phyloP scores from a whole-genome alignment of 768 basidiomycete genomes.

The Tricholoma hemisulphureum region DNA sequence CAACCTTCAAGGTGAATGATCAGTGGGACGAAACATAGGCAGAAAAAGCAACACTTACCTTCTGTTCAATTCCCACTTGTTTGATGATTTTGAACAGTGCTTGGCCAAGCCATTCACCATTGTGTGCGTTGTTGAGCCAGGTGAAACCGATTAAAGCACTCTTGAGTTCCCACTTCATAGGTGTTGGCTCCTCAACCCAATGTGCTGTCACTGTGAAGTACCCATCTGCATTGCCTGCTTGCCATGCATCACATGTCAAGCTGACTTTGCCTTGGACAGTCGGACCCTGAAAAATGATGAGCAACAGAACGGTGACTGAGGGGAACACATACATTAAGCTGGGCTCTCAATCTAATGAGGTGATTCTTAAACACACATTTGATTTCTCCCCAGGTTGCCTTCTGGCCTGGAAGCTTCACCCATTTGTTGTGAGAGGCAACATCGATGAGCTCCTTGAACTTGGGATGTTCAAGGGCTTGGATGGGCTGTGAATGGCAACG shows the following conservation, averaged over 20 bases:
- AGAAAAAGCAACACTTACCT: background rate
- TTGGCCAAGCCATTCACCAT: too few relatives aligned
- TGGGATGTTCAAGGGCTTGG: conserved; percentile 30
- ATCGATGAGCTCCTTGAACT: conserved; percentile 23
- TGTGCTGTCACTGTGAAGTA: background rate
- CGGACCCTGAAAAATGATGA: background rate
- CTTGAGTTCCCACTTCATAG: background rate
- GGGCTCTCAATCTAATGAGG: background rate
- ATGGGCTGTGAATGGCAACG: conserved; percentile 37
- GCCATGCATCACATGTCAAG: conserved; percentile 8
- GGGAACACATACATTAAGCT: background rate
- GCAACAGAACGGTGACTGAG: background rate
- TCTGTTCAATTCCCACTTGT: background rate
- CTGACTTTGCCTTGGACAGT: conserved; percentile 12
- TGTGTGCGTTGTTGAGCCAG: too few relatives aligned
- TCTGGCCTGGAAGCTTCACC: too few relatives aligned
- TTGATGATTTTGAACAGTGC: too few relatives aligned
- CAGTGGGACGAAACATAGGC: background rate
- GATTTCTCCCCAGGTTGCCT: background rate
- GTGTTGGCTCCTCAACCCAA: too few relatives aligned
- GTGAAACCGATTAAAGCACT: too few relatives aligned
- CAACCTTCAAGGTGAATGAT: conserved; percentile 23
- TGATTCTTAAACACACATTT: background rate
- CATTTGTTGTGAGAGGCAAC: background rate
- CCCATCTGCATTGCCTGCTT: background rate